Evolutionary conservation across 805 yeast species (phyloP), one percentile per base, ranked within the genome.

Genomic region (Ogataea degrootiae): DNA sequence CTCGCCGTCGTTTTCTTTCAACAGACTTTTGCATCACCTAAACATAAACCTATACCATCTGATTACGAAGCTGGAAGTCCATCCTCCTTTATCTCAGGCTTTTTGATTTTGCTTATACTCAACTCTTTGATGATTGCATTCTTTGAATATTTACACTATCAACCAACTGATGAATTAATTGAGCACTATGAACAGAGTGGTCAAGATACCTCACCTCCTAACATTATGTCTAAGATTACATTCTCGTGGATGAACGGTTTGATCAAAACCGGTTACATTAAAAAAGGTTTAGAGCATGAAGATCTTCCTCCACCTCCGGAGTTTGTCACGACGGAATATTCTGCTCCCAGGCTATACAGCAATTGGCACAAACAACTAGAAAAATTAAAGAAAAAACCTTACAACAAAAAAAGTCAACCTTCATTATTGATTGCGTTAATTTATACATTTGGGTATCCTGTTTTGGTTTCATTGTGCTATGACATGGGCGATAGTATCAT

Each of bases 211-310:
- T 40, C 55, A 4, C 48, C 50, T 2, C 62, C 89, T 12, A 83
- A 91, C 61, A 69, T 90, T 15, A 79, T 92, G 53, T 84, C 96
- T 2, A 72, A 78, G 44, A 70, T 92, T 44, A 83, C 96, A 0
- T 92, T 94, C 64, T 70, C 82, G 26, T 94, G 99, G 98, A 88
- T 94, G 96, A 82, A 89, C 19, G 81, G 77, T 1, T 70, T 94
- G 58, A 88, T 94, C 83, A 77, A 70, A 55, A 79, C 79, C 45
- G 98, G 98, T 1, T 68, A 68, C 41, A 52, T 54, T 16, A 71
- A 68, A 33, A 55, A 61, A 22, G 57, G 62, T 4, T 46, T 68
- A 34, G 65, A 62, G 34, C 70, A 72, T 34, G 64, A 68, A 7
- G 71, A 73, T 41, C 57, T 76, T 47, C 77, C 77, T 2, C 56